Evolutionary conservation across 1,139 yeast species (phyloP), one percentile per base, ranked within the genome.

Genomic region (Taiozyma sp.): DNA sequence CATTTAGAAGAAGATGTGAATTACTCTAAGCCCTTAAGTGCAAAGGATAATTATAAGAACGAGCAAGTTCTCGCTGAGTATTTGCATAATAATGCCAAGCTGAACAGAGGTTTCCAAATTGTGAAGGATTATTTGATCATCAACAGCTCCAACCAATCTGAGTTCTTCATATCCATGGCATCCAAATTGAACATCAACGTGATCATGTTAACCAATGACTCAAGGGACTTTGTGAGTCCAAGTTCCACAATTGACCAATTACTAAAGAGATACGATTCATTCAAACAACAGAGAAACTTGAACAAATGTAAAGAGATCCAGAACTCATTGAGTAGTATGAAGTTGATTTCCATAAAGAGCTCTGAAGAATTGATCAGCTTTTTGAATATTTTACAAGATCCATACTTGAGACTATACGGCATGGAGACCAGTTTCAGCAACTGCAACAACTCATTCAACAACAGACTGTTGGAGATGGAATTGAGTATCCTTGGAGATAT

Each of bases 61-160:
- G 57, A 52, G 16, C 16, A 34, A 8, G 27, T 53, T 2, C 14
- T 55, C 9, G 4, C 40, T 16, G 32, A 44, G 6, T 57, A 60
- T 46, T 32, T 58, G n/a, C 46, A 48, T 10, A 22, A 53, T 4
- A 54, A 52, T 19, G 38, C 55, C 1, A 43, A 52, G 4, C 23
- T 46, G 8, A 51, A 47, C 19, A 42, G 28, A 30, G 48, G 48
- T 8, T 30, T 46, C 4, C 12, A 50, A 2, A 49, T 43, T 14
- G 28, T 53, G 12, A 56, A 51, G 48, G 56, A 57, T 41, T 59
- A 57, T 38, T n/a, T 59, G 8, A 54, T 60, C 14, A 53, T 59
- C 16, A 53, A 59, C 24, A 53, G 57, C 4, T 62, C 62, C 4
- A 16, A 44, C 8, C 53, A 48, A 24, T 57, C 59, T 12, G 62